Base-by-base conservation (phyloP, 139 green algal genomes). In the Cymbomonas tetramitiformis region DNA sequence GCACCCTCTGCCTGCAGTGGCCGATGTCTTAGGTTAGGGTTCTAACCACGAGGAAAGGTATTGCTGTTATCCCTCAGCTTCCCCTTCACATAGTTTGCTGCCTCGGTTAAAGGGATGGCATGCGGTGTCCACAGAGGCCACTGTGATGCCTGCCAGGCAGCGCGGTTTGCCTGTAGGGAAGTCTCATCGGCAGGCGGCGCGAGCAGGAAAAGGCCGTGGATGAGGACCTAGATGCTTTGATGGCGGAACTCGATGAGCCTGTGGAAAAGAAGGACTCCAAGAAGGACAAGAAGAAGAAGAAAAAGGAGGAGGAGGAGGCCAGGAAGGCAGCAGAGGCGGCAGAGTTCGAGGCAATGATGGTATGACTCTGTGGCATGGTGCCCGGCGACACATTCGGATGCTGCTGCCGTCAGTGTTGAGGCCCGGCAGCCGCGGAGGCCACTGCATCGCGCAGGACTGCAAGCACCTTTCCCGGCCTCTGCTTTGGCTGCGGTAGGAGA, bases 251-350 rank as follows among this genome's bases (percentile, higher is more conserved):
- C n/a, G 56, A 24, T 26, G 49, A 46, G 15, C 15, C 38, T 57
- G 53, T 33, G 19, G 53, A 7, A 7, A 23, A 18, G 41, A 18
- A 9, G 32, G 51, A 52, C 23, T 38, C 18, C 26, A 32, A 55
- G 23, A 82, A 81, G 50, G 72, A 79, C 36, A 80, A 82, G 46
- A 67, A 59, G 19, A 68, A 67, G 29, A 58, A 64, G 41, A 79
- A 77, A 38, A 62, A 69, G 57, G 48, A 76, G 12, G 77, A 79
- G 7, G 76, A 86, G 7, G 69, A 58, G 30, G 79, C 83, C 46
- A 43, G 43, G 50, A 50, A 12, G 63, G 55, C 54, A 44, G 41
- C 15, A 38, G 15, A 54, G 19, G 15, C 24, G 15, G 46, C 12
- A 28, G 46, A 54, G 19, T 28, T 54, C 5, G 23, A 54, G 18